Base-by-base conservation (phyloP, 768 basidiomycete species). In the Amanita rimosa region DNA sequence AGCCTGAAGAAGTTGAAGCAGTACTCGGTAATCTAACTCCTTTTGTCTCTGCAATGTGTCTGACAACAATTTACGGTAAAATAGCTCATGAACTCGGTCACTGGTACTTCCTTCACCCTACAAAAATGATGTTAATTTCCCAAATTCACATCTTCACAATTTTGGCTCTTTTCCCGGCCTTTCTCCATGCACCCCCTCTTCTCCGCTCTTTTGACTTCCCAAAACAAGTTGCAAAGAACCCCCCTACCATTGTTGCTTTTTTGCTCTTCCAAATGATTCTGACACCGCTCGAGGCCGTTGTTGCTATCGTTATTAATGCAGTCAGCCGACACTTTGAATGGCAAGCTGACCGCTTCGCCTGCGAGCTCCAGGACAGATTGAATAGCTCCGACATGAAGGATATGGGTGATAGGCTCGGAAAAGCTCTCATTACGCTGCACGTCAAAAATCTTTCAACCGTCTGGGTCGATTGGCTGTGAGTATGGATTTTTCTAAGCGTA, bases 21-120 rank as follows among this genome's bases (percentile, higher is more conserved):
- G 92, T 99, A n/a, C 77, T 97, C 37, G 83, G 72, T 73, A 55
- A 67, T 60, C 7, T 9, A 47, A 27, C 26, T 10, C 16, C 14
- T 16, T 44, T 46, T 33, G 42, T 19, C 27, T 39, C 14, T 39
- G 26, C 17, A 37, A 35, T 33, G 49, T 10, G 49, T 37, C 38
- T 19, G 38, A 48, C 46, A 8, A 48, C 10, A n/a, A n/a, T n/a
- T n/a, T n/a, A n/a, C n/a, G n/a, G 34, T 44, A 37, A 31, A 40
- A 10, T 53, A 81, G 92, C 92, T 0, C 94, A 98, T 64, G 94
- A 97, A 58, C 84, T 97, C 31, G 95, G 95, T 0, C 95, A 98
- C 68, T 98, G 95, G 93, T 89, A 85, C 60, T 81, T 81, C 68
- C 73, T 81, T 56, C 95, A 98, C 71, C 89, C 92, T 1, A 83